Base-by-base conservation (phyloP, 495 filamentous ascomycete genomes). In the Lepraria neglecta region DNA sequence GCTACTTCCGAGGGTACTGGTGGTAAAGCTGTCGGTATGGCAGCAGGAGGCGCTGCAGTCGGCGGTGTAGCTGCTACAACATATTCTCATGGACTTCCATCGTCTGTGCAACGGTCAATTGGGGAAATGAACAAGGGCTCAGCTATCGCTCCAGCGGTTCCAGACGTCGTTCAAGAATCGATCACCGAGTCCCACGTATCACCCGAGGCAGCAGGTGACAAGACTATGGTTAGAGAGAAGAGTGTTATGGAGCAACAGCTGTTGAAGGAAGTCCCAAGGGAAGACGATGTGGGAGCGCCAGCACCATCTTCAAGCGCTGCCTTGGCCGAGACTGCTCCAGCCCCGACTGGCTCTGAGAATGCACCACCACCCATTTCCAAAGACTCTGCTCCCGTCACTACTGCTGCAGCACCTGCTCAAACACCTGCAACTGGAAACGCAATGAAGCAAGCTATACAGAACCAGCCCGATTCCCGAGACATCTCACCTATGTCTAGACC, bases 151-250 rank as follows among this genome's bases (percentile, higher is more conserved):
- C 75, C 80, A 17, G 80, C 76, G 46, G 88, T 90, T 6, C 90
- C 91, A 6, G 76, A 79, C 7, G 77, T 85, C 58, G 90, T 92
- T 42, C 87, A 87, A 76, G 80, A 89, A 53, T 91, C 88, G 3
- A 76, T 90, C 33, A 69, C 77, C 45, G 79, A 85, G 65, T 82
- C 89, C 17, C 79, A 85, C 51, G 65, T 75, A 59, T 76, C 76
- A 50, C 86, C 89, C 33, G 89, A 95, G 72, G 89, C 89, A 19
- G 82, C 87, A 27, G 83, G 80, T 30, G 84, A 84, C 71, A 74
- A 80, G 17, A 78, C 79, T 46, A 83, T 82, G 4, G 87, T 94
- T 10, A 80, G 82, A 59, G 88, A 91, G 70, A 95, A 95, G 82
- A 84, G 82, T 70, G 84, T 80, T 19, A 76, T 89, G 38, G 90